Evolutionary conservation across 805 yeast species (phyloP).

Genomic region (Sugiyamaella valdiviana): DNA sequence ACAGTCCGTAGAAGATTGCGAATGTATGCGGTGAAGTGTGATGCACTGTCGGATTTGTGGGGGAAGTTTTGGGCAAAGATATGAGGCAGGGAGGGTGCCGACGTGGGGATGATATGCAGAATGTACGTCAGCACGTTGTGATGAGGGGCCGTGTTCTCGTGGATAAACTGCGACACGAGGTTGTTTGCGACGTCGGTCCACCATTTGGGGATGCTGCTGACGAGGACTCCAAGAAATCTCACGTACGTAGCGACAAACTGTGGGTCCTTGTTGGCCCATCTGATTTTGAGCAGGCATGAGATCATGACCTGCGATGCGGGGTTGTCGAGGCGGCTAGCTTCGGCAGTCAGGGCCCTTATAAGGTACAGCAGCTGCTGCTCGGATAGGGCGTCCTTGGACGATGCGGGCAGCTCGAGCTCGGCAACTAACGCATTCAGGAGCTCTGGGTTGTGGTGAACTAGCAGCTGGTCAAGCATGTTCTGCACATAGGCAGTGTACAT

Average conservation of each 20-base stretch:
- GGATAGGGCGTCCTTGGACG: slow-evolving; percentile 50
- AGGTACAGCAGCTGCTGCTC: slow-evolving; percentile 48
- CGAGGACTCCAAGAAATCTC: slow-evolving; percentile 68
- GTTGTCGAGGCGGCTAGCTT: slow-evolving; percentile 63
- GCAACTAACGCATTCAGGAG: slow-evolving; percentile 56
- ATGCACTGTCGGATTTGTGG: slow-evolving; percentile 59
- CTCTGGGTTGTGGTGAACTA: slow-evolving; percentile 46
- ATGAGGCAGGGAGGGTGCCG: slow-evolving; percentile 56
- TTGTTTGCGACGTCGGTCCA: slow-evolving; percentile 72
- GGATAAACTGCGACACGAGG: slow-evolving; percentile 56
- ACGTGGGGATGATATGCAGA: slow-evolving; percentile 72
- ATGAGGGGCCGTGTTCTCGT: slow-evolving; percentile 39
- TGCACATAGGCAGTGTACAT: slow-evolving; percentile 41
- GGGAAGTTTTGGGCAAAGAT: slow-evolving; percentile 64
- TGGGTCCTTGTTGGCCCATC: slow-evolving; percentile 50
- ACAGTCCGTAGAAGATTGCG: slow-evolving; percentile 54
- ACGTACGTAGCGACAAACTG: slow-evolving; percentile 50
- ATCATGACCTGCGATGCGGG: slow-evolving; percentile 47
- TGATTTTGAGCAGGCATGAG: slow-evolving; percentile 52
- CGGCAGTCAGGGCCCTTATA: slow-evolving; percentile 52
- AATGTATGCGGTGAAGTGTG: slow-evolving; percentile 55
- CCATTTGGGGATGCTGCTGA: slow-evolving; percentile 85
- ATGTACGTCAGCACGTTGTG: slow-evolving; percentile 64
- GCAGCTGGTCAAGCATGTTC: slow-evolving; percentile 65
- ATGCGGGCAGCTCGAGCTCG: slow-evolving; percentile 49